phyloP scores from a whole-genome alignment of 805 yeast genomes.

The Teunomyces kruisii region DNA sequence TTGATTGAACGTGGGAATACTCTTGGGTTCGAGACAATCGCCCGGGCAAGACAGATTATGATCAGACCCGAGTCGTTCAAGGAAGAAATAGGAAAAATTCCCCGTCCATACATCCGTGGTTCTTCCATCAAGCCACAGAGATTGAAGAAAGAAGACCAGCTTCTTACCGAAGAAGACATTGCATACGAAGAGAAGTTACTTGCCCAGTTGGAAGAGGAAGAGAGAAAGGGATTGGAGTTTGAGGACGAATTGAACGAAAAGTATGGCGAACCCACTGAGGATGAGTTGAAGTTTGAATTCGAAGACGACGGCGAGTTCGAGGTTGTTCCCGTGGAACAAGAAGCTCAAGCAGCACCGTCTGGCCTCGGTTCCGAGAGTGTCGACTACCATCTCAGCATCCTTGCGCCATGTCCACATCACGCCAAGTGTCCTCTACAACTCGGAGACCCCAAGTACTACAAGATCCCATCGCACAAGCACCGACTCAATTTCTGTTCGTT shows the following conservation, averaged over 20 bases:
- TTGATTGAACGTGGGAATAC: constrained; percentile 89
- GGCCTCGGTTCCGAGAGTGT: constrained; percentile 21
- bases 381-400: constrained; percentile 57
- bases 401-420: constrained; percentile 94
- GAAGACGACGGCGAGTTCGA: constrained; percentile 36
- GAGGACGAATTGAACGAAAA: constrained; percentile 35
- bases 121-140: constrained; percentile 43
- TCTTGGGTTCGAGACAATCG: constrained; percentile 81
- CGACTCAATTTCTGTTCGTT: constrained; percentile 75
- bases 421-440: constrained; percentile 82
- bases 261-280: constrained; percentile 42
- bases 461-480: constrained; percentile 53
- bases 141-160: constrained; percentile 33
- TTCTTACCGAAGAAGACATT: constrained; percentile 36
- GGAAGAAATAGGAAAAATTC: constrained; percentile 59
- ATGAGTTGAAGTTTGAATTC: constrained; percentile 49
- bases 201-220: constrained; percentile 25
- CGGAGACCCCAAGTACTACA: constrained; percentile 67
- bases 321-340: constrained; percentile 19
- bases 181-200: constrained; percentile 31
- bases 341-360: constrained; percentile 10
- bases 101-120: constrained; percentile 65
- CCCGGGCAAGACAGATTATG: constrained; percentile 87
- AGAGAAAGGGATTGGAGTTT: constrained; percentile 13
- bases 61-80: constrained; percentile 76